Percentiles rank a stretch among this genome's conserved stretches.
Conservation (phyloP, 106 monocot genomes). For the Amphibolis antarctica region DNA sequence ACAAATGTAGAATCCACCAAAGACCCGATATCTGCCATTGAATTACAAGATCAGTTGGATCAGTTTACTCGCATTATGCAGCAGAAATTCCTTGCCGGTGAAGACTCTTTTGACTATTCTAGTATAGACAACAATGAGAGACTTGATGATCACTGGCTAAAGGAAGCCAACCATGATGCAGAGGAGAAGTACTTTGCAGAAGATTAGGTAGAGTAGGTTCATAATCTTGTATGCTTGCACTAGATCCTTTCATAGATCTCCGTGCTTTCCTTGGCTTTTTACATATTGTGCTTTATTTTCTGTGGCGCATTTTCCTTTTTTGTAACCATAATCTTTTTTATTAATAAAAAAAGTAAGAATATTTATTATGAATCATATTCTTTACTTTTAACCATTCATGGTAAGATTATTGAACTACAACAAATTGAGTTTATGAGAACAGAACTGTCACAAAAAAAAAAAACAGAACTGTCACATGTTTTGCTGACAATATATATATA, state of each 20-base stretch:
- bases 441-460: too few species aligned
- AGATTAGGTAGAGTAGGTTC: slow-evolving; percentile 29
- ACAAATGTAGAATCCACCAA: neutral
- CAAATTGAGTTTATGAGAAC: too few species aligned
- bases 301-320: too few species aligned
- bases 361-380: too few species aligned
- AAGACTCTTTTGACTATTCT: slow-evolving; percentile 72
- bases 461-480: too few species aligned
- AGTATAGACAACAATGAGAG: slow-evolving; percentile 75
- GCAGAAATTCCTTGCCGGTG: slow-evolving; percentile 73
- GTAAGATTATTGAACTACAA: too few species aligned
- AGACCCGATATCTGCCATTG: slow-evolving; percentile 34
- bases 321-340: too few species aligned
- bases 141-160: slow-evolving; percentile 86
- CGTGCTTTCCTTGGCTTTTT: too few species aligned
- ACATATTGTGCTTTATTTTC: too few species aligned
- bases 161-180: slow-evolving; percentile 68
- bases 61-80: slow-evolving; percentile 92
- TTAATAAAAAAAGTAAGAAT: too few species aligned
- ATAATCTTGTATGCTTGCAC: neutral
- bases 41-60: slow-evolving; percentile 68
- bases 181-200: slow-evolving; percentile 92
- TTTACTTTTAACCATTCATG: too few species aligned
- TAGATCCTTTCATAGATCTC: neutral
- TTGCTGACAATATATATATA: too few species aligned